phyloP scores from a whole-genome alignment of 2,329 filamentous ascomycete species.

The Ceratocystis smalleyi region DNA sequence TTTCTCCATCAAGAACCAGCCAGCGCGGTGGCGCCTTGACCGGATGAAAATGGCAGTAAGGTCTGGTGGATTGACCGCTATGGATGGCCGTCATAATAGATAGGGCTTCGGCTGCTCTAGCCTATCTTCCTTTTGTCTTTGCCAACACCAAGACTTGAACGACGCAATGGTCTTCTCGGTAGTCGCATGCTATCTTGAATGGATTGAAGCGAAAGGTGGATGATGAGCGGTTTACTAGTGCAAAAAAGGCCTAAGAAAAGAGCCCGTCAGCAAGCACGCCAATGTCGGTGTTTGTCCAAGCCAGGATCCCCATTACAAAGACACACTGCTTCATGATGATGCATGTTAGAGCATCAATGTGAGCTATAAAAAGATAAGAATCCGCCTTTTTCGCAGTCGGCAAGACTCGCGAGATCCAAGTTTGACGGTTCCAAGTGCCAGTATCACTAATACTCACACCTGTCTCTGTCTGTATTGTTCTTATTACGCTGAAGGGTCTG shows the following conservation, averaged over 20 bases:
- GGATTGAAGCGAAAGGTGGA: too few relatives aligned
- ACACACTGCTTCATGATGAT: not conserved
- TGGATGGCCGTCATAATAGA: not conserved
- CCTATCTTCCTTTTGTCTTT: not conserved
- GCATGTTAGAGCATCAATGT: not conserved
- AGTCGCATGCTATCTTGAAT: too few relatives aligned
- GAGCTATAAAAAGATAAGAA: not conserved
- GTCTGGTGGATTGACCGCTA: not conserved
- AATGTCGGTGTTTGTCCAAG: not conserved
- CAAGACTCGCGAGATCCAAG: not conserved
- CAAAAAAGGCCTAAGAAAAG: not conserved
- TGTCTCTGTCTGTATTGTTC: not conserved
- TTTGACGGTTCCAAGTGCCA: not conserved
- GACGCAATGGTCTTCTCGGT: not conserved
- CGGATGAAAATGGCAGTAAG: not conserved
- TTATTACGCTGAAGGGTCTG: not conserved
- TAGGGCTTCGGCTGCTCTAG: not conserved
- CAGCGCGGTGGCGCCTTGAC: not conserved
- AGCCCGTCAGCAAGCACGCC: not conserved
- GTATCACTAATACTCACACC: not conserved
- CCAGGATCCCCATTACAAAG: not conserved
- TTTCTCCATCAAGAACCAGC: not conserved
- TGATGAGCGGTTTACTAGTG: not conserved
- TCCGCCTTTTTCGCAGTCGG: not conserved
- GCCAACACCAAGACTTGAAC: not conserved